Evolutionary conservation across 495 filamentous ascomycete species (phyloP).

Genomic region (Xylaria curta): DNA sequence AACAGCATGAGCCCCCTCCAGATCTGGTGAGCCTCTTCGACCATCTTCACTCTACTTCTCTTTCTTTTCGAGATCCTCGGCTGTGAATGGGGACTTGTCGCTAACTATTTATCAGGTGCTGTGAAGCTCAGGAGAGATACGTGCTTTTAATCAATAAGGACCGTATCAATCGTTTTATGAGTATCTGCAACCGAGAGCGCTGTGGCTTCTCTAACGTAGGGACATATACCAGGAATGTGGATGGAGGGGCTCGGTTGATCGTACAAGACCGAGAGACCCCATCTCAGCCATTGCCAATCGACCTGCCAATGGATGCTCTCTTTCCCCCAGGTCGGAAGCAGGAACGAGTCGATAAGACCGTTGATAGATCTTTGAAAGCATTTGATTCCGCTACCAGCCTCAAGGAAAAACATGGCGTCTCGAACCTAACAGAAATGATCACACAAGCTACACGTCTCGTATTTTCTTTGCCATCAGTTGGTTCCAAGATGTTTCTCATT

Average conservation of each 20-base stretch:
- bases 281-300: conserved; percentile 74
- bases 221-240: conserved; percentile 67
- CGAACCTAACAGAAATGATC: conserved; percentile 67
- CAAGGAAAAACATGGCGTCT: conserved; percentile 54
- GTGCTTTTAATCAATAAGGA: conserved; percentile 83
- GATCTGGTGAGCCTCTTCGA: conserved; percentile 66
- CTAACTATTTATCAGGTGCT: conserved; percentile 58
- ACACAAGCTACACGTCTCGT: conserved; percentile 79
- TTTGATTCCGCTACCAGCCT: conserved; percentile 68
- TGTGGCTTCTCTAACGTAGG: conserved; percentile 96
- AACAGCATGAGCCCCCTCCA: conserved; percentile 90
- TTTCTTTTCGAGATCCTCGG: background rate
- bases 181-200: conserved; percentile 82
- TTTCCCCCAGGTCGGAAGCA: conserved; percentile 92
- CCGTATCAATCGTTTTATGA: conserved; percentile 79
- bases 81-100: conserved; percentile 1
- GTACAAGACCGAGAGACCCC: conserved; percentile 82
- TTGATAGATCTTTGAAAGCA: conserved; percentile 67
- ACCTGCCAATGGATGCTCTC: conserved; percentile 87
- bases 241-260: conserved; percentile 71
- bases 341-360: conserved; percentile 76
- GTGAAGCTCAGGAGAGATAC: conserved; percentile 95
- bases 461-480: conserved; percentile 84
- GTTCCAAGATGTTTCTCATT: conserved; percentile 95
- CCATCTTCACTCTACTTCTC: background rate